Conservation (phyloP, 768 basidiomycete genomes). For the Mycena venus region DNA sequence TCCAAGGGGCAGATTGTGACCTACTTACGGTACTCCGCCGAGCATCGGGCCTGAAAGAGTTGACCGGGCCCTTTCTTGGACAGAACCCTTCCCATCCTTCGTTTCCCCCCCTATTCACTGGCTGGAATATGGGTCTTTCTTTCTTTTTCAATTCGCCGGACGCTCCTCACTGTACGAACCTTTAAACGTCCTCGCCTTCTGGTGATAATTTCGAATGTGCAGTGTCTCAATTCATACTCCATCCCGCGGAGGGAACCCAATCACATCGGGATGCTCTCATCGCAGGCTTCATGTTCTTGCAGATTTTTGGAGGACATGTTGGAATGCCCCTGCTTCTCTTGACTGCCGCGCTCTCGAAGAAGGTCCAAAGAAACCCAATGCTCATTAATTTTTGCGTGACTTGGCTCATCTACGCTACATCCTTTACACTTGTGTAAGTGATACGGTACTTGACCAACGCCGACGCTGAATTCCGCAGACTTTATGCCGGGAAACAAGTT, state of each 20-base stretch:
- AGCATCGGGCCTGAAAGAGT: no score
- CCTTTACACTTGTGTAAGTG: slow-evolving; percentile 15
- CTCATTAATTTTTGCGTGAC: slow-evolving; percentile 6
- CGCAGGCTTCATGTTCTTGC: slow-evolving; percentile 14
- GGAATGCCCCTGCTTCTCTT: slow-evolving; percentile 8
- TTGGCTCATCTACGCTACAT: slow-evolving; percentile 10
- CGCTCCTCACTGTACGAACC: background rate
- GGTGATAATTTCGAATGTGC: background rate
- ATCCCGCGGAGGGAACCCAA: background rate
- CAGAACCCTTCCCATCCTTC: background rate
- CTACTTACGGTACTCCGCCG: no score
- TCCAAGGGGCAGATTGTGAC: background rate
- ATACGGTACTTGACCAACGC: no score
- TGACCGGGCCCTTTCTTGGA: background rate
- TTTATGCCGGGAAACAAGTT: slow-evolving; percentile 15
- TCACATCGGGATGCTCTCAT: background rate
- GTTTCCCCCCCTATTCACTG: background rate
- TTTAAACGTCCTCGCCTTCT: background rate
- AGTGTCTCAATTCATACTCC: background rate
- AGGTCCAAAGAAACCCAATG: slow-evolving; percentile 11
- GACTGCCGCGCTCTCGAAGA: background rate
- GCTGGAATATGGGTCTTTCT: slow-evolving; percentile 12
- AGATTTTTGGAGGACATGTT: slow-evolving; percentile 22
- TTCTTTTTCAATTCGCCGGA: slow-evolving; percentile 10
- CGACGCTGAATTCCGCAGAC: background rate